These are phyloP conservation scores for Botrytis fabae DNA, from an alignment of 2,329 filamentous ascomycete genomes.

Conservation along the genomic window DNA sequence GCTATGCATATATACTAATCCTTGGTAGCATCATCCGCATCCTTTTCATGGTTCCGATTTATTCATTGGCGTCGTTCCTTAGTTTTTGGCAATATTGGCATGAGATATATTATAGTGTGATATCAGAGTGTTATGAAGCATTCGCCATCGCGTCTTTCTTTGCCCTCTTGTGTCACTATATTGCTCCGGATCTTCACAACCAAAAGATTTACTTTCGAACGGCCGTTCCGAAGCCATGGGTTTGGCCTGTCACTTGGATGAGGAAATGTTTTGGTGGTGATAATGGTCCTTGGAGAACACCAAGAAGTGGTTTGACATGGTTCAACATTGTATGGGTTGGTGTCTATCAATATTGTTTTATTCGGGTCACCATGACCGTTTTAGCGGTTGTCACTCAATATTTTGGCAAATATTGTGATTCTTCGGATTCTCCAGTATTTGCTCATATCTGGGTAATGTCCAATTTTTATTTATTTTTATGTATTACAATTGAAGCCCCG, in stretches of 20 bases:
- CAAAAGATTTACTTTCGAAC: constrained; percentile 81
- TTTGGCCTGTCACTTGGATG: constrained; percentile 69
- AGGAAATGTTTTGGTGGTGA: constrained; percentile 70
- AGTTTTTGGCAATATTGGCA: constrained; percentile 73
- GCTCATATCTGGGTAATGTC: constrained; percentile 75
- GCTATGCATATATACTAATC: constrained; percentile 23
- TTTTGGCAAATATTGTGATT: constrained; percentile 72
- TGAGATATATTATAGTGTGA: constrained; percentile 76
- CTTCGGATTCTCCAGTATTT: constrained; percentile 74
- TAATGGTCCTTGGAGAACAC: constrained; percentile 69
- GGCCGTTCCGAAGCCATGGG: constrained; percentile 70
- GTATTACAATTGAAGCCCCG: background rate
- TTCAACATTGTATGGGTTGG: constrained; percentile 85
- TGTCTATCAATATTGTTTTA: constrained; percentile 83
- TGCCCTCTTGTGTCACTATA: constrained; percentile 76
- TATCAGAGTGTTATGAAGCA: constrained; percentile 85
- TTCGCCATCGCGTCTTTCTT: constrained; percentile 89
- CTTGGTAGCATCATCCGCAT: constrained; percentile 74
- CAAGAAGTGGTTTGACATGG: constrained; percentile 80
- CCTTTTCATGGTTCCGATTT: constrained; percentile 83
- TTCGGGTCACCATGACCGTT: constrained; percentile 77
- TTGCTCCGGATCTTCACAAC: constrained; percentile 72
- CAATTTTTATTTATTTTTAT: background rate
- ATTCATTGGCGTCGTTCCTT: constrained; percentile 72
- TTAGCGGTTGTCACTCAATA: constrained; percentile 73